Evolutionary conservation across 192 early-diverging fungal genomes (phyloP).

Genomic region (Rhizoclosmatium sp.): DNA sequence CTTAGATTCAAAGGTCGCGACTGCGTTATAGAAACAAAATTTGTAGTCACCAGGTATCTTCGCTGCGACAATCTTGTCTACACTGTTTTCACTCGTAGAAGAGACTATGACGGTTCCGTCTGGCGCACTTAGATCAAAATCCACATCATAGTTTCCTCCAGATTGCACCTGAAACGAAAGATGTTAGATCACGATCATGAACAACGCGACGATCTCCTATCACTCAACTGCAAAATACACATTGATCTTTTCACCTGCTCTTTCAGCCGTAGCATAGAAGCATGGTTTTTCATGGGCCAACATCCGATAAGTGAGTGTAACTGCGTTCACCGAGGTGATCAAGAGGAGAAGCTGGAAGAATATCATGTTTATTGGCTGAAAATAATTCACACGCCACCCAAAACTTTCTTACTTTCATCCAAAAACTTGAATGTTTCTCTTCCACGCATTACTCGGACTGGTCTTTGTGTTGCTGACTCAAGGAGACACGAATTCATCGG

Average conservation of each 20-base stretch:
- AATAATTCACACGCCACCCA: too few relatives aligned
- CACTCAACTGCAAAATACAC: conserved; percentile 36
- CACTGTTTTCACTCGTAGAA: conserved; percentile 88
- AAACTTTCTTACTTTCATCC: too few relatives aligned
- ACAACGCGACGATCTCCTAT: neutral
- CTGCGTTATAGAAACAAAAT: conserved; percentile 95
- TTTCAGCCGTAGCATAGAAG: conserved; percentile 72
- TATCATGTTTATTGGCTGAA: neutral
- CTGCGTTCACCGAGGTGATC: conserved; percentile 43
- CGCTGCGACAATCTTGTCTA: conserved; percentile 92
- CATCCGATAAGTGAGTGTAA: conserved; percentile 83
- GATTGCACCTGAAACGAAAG: conserved; percentile 77
- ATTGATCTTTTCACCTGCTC: conserved; percentile 31
- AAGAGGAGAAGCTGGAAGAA: neutral
- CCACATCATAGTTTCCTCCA: conserved; percentile 95
- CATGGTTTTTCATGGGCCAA: conserved; percentile 88
- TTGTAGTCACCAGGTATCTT: conserved; percentile 87
- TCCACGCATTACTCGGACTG: too few relatives aligned
- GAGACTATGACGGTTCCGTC: conserved; percentile 69
- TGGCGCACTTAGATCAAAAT: conserved; percentile 86
- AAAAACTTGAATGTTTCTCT: too few relatives aligned
- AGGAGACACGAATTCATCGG: neutral
- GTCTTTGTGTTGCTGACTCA: too few relatives aligned
- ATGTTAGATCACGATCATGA: neutral
- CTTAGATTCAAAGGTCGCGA: conserved; percentile 94